These are phyloP conservation scores for Pneumocystis jirovecii DNA, from an alignment of 1,139 yeast species.

Conservation along the genomic window DNA sequence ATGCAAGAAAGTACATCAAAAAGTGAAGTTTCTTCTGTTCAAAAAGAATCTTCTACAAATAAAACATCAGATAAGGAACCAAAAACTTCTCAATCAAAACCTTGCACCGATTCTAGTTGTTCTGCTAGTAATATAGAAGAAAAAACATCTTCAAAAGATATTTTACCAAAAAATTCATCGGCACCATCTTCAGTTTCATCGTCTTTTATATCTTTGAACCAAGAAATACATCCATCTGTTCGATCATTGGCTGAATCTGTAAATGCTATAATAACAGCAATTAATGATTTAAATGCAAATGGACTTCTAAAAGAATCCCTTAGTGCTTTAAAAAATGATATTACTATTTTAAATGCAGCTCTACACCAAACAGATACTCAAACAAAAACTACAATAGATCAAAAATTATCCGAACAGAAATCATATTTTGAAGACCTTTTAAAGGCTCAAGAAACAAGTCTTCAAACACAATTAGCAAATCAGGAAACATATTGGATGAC, in stretches of 20 bases:
- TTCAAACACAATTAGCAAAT: slow-evolving; percentile 29
- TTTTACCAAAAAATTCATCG: background rate
- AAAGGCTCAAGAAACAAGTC: background rate
- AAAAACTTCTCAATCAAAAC: background rate
- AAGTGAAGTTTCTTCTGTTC: background rate
- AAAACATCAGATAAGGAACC: background rate
- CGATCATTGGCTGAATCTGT: background rate
- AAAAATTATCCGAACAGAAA: background rate
- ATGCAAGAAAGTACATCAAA: background rate
- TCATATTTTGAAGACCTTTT: background rate
- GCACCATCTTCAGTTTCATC: background rate
- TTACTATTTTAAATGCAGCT: background rate
- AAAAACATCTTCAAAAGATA: background rate
- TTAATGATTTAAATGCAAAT: background rate
- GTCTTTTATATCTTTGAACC: background rate
- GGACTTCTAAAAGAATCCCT: background rate
- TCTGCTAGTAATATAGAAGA: background rate
- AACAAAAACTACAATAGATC: background rate
- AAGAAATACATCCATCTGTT: background rate
- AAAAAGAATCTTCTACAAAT: background rate
- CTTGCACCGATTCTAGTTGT: background rate
- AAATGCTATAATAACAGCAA: background rate
- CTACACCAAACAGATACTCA: slow-evolving; percentile 5
- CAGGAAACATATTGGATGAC: slow-evolving; percentile 41
- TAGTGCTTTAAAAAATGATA: background rate